Conservation (phyloP, 352 stramenopile species). For the Hyaloperonospora brassicae region DNA sequence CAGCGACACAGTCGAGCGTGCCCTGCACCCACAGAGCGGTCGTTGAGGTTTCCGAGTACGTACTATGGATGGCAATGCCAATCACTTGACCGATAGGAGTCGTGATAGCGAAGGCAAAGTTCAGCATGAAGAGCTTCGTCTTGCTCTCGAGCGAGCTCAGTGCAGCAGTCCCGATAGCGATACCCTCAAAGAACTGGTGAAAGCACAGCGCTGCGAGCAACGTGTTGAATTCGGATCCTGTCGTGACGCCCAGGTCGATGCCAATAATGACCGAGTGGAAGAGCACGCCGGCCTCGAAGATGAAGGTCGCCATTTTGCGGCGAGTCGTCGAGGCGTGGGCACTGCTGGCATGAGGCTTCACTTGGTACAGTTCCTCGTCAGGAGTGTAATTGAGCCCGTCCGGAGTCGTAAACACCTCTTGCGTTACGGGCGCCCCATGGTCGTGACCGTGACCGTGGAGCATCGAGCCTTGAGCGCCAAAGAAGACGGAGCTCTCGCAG, state of each 20-base stretch:
- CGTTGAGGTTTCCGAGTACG: slow-evolving; percentile 35
- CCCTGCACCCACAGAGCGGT: slow-evolving; percentile 53
- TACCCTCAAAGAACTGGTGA: slow-evolving; percentile 71
- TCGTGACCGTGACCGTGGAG: slow-evolving; percentile 24
- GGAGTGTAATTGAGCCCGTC: background rate
- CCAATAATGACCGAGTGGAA: slow-evolving; percentile 71
- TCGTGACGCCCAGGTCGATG: slow-evolving; percentile 48
- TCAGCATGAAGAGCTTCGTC: slow-evolving; percentile 37
- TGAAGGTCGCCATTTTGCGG: slow-evolving; percentile 34
- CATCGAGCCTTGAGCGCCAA: slow-evolving; percentile 19
- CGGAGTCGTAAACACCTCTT: background rate
- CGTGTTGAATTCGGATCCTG: slow-evolving; percentile 40
- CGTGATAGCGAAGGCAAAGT: slow-evolving; percentile 43
- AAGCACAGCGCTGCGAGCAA: slow-evolving; percentile 57
- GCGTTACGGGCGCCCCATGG: background rate
- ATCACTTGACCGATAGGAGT: slow-evolving; percentile 50
- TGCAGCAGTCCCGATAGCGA: slow-evolving; percentile 45
- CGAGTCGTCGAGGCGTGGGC: slow-evolving; percentile 7
- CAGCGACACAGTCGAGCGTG: slow-evolving; percentile 54
- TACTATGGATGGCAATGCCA: slow-evolving; percentile 45
- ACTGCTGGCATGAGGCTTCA: background rate
- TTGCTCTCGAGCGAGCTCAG: slow-evolving; percentile 25
- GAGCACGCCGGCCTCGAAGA: slow-evolving; percentile 53
- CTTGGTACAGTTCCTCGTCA: background rate
- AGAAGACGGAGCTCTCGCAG: slow-evolving; percentile 53